Percentiles rank a stretch among this genome's conserved stretches.
phyloP scores from a whole-genome alignment of 805 yeast genomes.

The Ogataea nakhonphanomensis region DNA sequence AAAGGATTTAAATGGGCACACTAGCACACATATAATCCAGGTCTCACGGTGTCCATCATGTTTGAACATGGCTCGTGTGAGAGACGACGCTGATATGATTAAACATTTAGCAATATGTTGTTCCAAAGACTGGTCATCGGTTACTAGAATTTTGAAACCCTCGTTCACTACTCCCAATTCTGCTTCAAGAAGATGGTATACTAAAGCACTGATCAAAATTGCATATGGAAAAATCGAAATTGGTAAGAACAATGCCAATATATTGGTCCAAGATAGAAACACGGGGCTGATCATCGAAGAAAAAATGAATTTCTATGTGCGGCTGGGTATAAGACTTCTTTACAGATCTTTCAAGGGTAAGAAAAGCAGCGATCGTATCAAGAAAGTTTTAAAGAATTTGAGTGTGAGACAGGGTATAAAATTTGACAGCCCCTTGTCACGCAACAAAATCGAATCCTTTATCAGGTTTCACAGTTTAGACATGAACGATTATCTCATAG shows the following conservation, averaged over 20 bases:
- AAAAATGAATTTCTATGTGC: conserved; percentile 83
- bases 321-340: conserved; percentile 80
- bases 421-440: conserved; percentile 71
- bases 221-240: conserved; percentile 84
- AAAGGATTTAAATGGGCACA: conserved; percentile 7
- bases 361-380: conserved; percentile 43
- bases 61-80: conserved; percentile 50
- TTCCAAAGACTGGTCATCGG: conserved; percentile 69
- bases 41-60: conserved; percentile 82
- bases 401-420: conserved; percentile 81
- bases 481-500: conserved; percentile 58
- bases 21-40: conserved; percentile 43
- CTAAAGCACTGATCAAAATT: conserved; percentile 74
- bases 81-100: conserved; percentile 65
- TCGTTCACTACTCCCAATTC: conserved; percentile 73
- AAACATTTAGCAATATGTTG: conserved; percentile 87
- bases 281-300: conserved; percentile 92
- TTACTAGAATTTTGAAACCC: conserved; percentile 58
- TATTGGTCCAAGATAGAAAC: conserved; percentile 85
- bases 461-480: conserved; percentile 80
- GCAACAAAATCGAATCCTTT: conserved; percentile 66
- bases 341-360: conserved; percentile 68
- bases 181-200: conserved; percentile 87
- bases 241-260: conserved; percentile 91
- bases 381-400: conserved; percentile 57